Evolutionary conservation across 2,329 filamentous ascomycete species (phyloP).

Genomic region (Arthrinium puccinioides): DNA sequence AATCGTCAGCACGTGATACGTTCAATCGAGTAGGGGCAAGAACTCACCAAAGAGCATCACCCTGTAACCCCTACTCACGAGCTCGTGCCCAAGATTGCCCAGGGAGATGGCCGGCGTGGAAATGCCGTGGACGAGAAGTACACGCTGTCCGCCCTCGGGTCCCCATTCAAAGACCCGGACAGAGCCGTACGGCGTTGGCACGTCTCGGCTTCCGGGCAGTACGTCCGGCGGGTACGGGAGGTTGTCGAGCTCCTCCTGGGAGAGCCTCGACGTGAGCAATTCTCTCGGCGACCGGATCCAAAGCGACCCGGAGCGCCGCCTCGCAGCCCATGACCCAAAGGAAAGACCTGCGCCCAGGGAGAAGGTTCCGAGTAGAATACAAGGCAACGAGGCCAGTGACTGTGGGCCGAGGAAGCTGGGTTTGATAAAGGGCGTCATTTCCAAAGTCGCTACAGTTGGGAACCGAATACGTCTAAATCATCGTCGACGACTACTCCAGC

Average conservation of each 20-base stretch:
- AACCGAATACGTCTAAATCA: too few species aligned
- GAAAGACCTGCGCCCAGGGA: too few species aligned
- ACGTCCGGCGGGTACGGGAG: constrained; percentile 59
- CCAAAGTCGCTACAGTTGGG: too few species aligned
- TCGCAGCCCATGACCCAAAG: too few species aligned
- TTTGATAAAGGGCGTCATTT: too few species aligned
- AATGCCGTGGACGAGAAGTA: constrained; percentile 74
- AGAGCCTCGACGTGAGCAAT: too few species aligned
- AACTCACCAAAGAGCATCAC: constrained; percentile 70
- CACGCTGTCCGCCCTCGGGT: constrained; percentile 60
- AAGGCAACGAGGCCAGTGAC: too few species aligned
- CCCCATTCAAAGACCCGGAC: constrained; percentile 78
- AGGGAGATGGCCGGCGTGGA: constrained; percentile 69
- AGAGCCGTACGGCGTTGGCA: constrained; percentile 62
- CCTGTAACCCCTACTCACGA: constrained; percentile 60
- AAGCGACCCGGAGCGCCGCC: too few species aligned
- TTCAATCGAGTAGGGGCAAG: background rate
- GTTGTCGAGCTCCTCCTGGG: background rate
- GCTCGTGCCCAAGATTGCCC: constrained; percentile 55
- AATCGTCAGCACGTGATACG: background rate
- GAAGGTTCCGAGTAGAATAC: too few species aligned
- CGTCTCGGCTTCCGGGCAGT: constrained; percentile 62
- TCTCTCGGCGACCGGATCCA: too few species aligned
- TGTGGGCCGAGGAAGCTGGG: too few species aligned
- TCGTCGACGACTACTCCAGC: too few species aligned